Evolutionary conservation across 2,329 filamentous ascomycete genomes (phyloP), one percentile per base, ranked within the genome.

Genomic region (Dothiorella sarmentorum): DNA sequence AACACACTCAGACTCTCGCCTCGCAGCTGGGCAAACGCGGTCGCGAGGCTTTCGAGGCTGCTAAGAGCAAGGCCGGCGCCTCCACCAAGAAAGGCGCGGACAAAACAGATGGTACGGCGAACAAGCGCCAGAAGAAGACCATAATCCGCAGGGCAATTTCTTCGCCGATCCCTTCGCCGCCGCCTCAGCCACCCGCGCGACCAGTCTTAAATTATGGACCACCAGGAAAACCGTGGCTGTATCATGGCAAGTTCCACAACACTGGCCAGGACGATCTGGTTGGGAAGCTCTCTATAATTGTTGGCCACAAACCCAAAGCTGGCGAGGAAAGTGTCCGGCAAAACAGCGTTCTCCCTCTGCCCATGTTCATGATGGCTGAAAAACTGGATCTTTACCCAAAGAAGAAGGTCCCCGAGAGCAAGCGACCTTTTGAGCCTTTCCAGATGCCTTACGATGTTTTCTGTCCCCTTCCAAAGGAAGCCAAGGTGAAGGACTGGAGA

Each of bases 401-500:
- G 49, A 59, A 59, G 31, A 59, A 45, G 37, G n/a, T 47, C 7
- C 17, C 47, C 3, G 57, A 59, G 22, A n/a, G 29, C 20, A 59
- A 59, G 22, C 29, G 57, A 1, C 57, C 57, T 3, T 59, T 59
- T 24, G 47, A 55, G 15, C 47, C 57, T 18, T 58, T 61, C 15
- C 91, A 91, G 73, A 78, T 99, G 27, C 94, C 94, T 0, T 97
- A 85, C 68, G 89, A 96, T 70, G 81, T 96, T 47, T 97, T 93
- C 78, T 89, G 91, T 56, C 93, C 93, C 2, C 82, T 96, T 18
- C 88, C 90, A 3, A 85, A 86, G 1, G 91, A 96, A 69, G 90
- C 91, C 22, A 96, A 96, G 74, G 92, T 93, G 0, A 87, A 95
- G 64, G 91, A 96, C 67, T 99, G 92, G 89, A 86, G 87, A 65